These are phyloP conservation scores for Komagataella pseudopastoris DNA, from an alignment of 805 yeast genomes.

Conservation along the genomic window DNA sequence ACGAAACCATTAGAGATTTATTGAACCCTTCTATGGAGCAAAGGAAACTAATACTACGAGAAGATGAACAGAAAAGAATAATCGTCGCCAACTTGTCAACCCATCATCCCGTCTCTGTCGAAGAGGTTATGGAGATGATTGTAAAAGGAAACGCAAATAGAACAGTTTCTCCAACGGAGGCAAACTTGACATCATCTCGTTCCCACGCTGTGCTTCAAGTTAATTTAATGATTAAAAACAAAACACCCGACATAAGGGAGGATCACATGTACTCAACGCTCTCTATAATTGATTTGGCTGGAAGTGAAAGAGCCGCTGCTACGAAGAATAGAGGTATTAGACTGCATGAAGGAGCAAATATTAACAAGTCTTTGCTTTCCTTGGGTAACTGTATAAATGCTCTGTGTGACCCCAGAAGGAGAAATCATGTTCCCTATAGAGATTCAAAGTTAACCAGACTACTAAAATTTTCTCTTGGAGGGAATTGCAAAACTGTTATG, in stretches of 20 bases:
- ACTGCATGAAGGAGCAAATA: slow-evolving; percentile 85
- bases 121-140: slow-evolving; percentile 71
- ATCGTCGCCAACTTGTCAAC: slow-evolving; percentile 58
- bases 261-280: slow-evolving; percentile 67
- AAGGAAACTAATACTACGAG: slow-evolving; percentile 49
- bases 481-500: slow-evolving; percentile 92
- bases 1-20: slow-evolving; percentile 77
- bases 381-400: slow-evolving; percentile 93
- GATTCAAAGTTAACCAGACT: slow-evolving; percentile 83
- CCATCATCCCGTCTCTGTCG: slow-evolving; percentile 47
- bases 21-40: slow-evolving; percentile 35
- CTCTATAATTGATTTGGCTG: slow-evolving; percentile 86
- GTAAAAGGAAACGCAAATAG: slow-evolving; percentile 60
- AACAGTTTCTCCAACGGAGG: slow-evolving; percentile 80
- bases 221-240: slow-evolving; percentile 43
- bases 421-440: slow-evolving; percentile 77
- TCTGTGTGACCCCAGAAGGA: slow-evolving; percentile 54
- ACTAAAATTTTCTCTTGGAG: slow-evolving; percentile 81
- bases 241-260: slow-evolving; percentile 50
- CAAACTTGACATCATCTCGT: slow-evolving; percentile 81
- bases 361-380: slow-evolving; percentile 78
- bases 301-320: slow-evolving; percentile 88
- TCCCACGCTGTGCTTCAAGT: slow-evolving; percentile 91
- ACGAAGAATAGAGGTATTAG: slow-evolving; percentile 76
- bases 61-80: slow-evolving; percentile 52